Percentiles rank a stretch among this genome's conserved stretches.
These are phyloP conservation scores for Euphorbia tirucalli DNA, from an alignment of 345 rosid genomes.

Conservation along the genomic window DNA sequence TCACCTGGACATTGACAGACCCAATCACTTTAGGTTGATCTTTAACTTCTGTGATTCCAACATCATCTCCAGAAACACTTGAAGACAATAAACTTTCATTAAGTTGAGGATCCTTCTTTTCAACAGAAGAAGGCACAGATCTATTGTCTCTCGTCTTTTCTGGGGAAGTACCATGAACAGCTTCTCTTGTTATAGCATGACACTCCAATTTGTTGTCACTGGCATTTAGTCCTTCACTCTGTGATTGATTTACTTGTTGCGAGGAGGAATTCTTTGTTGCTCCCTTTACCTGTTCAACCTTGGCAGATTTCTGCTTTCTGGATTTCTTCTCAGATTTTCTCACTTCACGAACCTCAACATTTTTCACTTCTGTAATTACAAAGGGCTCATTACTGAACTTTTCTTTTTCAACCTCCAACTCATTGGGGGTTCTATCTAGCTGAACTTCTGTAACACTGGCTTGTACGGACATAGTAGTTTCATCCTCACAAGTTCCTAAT, in stretches of 20 bases:
- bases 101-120: slow-evolving; percentile 35
- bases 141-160: slow-evolving; percentile 30
- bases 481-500: slow-evolving; percentile 30
- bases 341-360: slow-evolving; percentile 50
- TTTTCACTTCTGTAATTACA: slow-evolving; percentile 38
- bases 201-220: slow-evolving; percentile 30
- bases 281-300: slow-evolving; percentile 57
- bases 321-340: slow-evolving; percentile 83
- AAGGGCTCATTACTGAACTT: slow-evolving; percentile 33
- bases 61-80: slow-evolving; percentile 29
- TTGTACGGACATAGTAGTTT: slow-evolving; percentile 24
- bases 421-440: slow-evolving; percentile 18
- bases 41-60: slow-evolving; percentile 35
- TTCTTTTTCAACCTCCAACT: slow-evolving; percentile 38
- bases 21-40: slow-evolving; percentile 27
- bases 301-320: slow-evolving; percentile 67
- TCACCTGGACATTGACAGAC: slow-evolving; percentile 34
- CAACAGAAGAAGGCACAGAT: slow-evolving; percentile 27
- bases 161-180: slow-evolving; percentile 22
- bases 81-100: slow-evolving; percentile 29
- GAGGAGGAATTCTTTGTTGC: slow-evolving; percentile 34
- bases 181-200: slow-evolving; percentile 19
- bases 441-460: slow-evolving; percentile 29
- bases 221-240: slow-evolving; percentile 36
- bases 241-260: slow-evolving; percentile 49